Base-by-base conservation (phyloP, 805 yeast genomes). In the Yamadazyma laniorum region DNA sequence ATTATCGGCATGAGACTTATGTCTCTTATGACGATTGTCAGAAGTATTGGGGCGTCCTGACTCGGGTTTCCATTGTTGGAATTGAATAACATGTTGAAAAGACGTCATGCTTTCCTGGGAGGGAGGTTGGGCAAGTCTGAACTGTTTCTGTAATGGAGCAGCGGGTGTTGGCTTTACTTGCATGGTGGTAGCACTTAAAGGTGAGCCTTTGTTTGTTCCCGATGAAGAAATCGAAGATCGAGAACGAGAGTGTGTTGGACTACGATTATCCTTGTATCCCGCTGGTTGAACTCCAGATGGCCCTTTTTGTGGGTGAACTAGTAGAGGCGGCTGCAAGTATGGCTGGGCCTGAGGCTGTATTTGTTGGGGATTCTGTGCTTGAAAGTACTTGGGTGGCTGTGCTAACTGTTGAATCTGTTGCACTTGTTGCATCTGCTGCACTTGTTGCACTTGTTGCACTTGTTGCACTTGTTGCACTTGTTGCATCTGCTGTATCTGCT, bases 21-120 rank as follows among this genome's bases (percentile, higher is more conserved):
- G 71, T 11, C 74, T 48, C 46, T 67, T 67, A 45, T 68, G 72
- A 26, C 48, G 44, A 15, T 36, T 32, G 23, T 35, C 43, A 18
- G 21, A 16, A 13, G 32, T 18, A 5, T 27, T 28, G 9, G 29
- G 12, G 17, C 19, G 18, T 23, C 34, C 36, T 22, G 34, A 30
- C 43, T 47, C 38, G 0, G 78, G 79, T 40, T 70, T 70, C 80
- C 80, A 76, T 51, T 76, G 80, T 47, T 75, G 79, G 53, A 76
- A 75, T 48, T 75, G 80, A 22, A 75, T 71, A 6, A 74, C 61
- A 42, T 73, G 77, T 50, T 74, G 79, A 43, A 70, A 64, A 14
- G 69, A 64, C 11, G 72, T 60, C 73, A 68, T 67, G 21, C 68
- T 59, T 44, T 70, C 74, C 43, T 63, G 74, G 14, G 62, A 53